These are phyloP conservation scores for Erythrobasidium yunnanense DNA, from an alignment of 768 basidiomycete species.

Conservation along the genomic window DNA sequence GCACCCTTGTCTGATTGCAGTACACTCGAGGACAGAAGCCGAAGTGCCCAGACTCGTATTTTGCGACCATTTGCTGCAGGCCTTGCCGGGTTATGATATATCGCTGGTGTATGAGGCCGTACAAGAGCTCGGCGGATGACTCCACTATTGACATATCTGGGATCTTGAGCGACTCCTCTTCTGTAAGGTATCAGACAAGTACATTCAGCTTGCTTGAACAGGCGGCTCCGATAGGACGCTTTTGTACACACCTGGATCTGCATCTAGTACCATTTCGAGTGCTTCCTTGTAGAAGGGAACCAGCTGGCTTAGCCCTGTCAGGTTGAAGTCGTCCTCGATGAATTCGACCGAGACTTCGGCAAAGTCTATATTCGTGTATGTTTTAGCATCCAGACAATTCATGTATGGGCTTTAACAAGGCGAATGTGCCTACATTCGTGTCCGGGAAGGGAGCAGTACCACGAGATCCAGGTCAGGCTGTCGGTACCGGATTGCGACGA, in stretches of 20 bases:
- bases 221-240: neutral
- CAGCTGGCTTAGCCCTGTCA: slow-evolving; percentile 87
- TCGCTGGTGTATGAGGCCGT: slow-evolving; percentile 93
- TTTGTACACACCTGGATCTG: slow-evolving; percentile 76
- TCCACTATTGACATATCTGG: slow-evolving; percentile 98
- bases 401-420: no score
- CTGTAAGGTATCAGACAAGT: slow-evolving; percentile 29
- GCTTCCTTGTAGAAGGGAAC: slow-evolving; percentile 99
- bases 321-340: slow-evolving; percentile 98
- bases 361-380: slow-evolving; percentile 23
- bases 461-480: slow-evolving; percentile 77
- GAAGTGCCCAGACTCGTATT: slow-evolving; percentile 83
- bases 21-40: slow-evolving; percentile 92
- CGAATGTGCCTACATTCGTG: slow-evolving; percentile 40
- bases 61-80: slow-evolving; percentile 91
- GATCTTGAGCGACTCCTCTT: slow-evolving; percentile 85
- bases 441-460: slow-evolving; percentile 79
- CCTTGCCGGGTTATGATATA: slow-evolving; percentile 92
- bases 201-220: neutral
- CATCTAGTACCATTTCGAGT: slow-evolving; percentile 99
- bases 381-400: neutral
- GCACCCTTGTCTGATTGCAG: slow-evolving; percentile 74
- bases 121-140: slow-evolving; percentile 90
- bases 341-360: slow-evolving; percentile 54
- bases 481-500: slow-evolving; percentile 32